Conservation (phyloP, 345 rosid genomes). For the Tarenaya hassleriana region DNA sequence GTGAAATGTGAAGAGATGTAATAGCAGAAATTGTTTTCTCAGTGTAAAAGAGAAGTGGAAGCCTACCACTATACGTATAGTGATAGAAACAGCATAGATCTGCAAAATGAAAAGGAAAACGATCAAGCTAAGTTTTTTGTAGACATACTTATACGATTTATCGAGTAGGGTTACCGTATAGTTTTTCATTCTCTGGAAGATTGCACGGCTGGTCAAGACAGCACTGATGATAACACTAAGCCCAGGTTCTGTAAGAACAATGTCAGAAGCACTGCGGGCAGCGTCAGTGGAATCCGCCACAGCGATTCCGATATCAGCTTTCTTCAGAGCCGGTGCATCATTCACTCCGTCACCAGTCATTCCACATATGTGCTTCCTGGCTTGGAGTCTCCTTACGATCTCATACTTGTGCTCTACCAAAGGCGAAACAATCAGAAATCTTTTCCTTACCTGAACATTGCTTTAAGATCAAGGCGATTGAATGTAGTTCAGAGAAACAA, state of each 20-base stretch:
- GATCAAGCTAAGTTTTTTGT: neutral
- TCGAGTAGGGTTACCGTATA: slow-evolving; percentile 36
- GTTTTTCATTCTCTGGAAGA: slow-evolving; percentile 64
- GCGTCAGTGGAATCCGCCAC: slow-evolving; percentile 65
- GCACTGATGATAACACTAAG: slow-evolving; percentile 58
- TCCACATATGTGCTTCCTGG: slow-evolving; percentile 47
- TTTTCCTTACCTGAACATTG: neutral
- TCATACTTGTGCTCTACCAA: slow-evolving; percentile 49
- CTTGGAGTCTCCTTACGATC: slow-evolving; percentile 48
- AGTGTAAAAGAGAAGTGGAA: slow-evolving; percentile 6
- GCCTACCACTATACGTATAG: slow-evolving; percentile 60
- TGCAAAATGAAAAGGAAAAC: slow-evolving; percentile 19
- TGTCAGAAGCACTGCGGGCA: slow-evolving; percentile 57
- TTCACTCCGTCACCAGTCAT: slow-evolving; percentile 69
- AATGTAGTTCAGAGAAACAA: slow-evolving; percentile 5
- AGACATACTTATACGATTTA: neutral
- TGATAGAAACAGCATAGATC: slow-evolving; percentile 66
- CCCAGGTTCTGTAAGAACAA: slow-evolving; percentile 58
- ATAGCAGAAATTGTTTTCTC: neutral
- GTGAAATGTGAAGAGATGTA: neutral
- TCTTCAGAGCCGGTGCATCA: slow-evolving; percentile 58
- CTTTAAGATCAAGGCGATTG: neutral
- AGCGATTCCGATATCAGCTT: slow-evolving; percentile 63
- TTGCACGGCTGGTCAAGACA: slow-evolving; percentile 57
- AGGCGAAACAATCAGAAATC: neutral